A percentile compares a stretch with the other conserved stretches of the same genome.
These are phyloP conservation scores for Prillingera fragicola DNA, from an alignment of 1,284 basidiomycete genomes.

Conservation along the genomic window DNA sequence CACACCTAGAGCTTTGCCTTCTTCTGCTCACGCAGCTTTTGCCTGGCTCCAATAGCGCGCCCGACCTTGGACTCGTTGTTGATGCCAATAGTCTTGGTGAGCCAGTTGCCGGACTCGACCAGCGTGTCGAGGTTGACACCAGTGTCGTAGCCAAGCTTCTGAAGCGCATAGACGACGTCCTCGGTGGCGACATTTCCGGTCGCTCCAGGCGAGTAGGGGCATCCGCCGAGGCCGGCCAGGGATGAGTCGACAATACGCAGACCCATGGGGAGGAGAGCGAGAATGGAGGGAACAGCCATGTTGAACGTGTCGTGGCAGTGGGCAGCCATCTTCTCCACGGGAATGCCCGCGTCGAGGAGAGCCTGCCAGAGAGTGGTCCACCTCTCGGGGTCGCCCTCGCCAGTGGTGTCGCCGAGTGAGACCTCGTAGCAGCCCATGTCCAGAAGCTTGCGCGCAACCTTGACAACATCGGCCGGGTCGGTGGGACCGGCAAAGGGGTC, in stretches of 20 bases:
- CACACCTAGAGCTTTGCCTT: slow-evolving; percentile 7
- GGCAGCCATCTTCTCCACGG: slow-evolving; percentile 63
- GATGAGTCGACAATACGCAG: slow-evolving; percentile 56
- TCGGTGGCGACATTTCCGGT: slow-evolving; percentile 91
- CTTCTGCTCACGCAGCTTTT: slow-evolving; percentile 23
- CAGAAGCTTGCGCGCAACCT: slow-evolving; percentile 64
- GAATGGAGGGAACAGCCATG: slow-evolving; percentile 57
- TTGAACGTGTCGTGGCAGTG: slow-evolving; percentile 92
- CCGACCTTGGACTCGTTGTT: slow-evolving; percentile 75
- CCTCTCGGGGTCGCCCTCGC: slow-evolving; percentile 69
- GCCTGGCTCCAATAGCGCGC: slow-evolving; percentile 60
- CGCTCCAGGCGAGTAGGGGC: slow-evolving; percentile 91
- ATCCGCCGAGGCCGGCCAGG: slow-evolving; percentile 84
- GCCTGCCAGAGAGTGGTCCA: slow-evolving; percentile 65
- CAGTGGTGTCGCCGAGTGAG: slow-evolving; percentile 86
- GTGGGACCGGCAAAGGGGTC: slow-evolving; percentile 81
- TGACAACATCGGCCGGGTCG: slow-evolving; percentile 62
- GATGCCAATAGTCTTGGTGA: slow-evolving; percentile 62
- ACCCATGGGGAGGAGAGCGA: slow-evolving; percentile 49
- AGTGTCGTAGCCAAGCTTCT: slow-evolving; percentile 64
- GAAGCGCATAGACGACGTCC: slow-evolving; percentile 78
- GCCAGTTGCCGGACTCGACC: slow-evolving; percentile 73
- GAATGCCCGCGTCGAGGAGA: slow-evolving; percentile 54
- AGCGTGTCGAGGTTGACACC: slow-evolving; percentile 62
- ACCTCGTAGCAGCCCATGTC: slow-evolving; percentile 95